phyloP scores from a whole-genome alignment of 257 asterid genomes.

The Eucommia ulmoides region DNA sequence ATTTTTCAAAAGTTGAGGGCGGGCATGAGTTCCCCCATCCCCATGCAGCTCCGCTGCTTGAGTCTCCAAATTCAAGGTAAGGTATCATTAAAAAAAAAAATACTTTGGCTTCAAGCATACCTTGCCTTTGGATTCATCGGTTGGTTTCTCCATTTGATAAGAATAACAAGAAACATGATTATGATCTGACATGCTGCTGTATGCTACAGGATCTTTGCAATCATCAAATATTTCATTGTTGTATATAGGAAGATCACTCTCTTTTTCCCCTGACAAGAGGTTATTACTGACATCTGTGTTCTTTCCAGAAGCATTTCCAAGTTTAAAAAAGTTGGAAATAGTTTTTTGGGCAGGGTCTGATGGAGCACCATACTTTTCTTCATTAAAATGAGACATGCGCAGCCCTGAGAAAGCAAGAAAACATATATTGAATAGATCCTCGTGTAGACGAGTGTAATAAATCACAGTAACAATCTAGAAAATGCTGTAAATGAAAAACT shows the following conservation, averaged over 20 bases:
- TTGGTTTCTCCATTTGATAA: conserved; percentile 19
- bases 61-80: too few species aligned
- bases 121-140: conserved; percentile 12
- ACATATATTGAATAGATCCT: too few species aligned
- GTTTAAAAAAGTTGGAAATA: conserved; percentile 42
- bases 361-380: conserved; percentile 36
- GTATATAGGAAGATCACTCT: conserved; percentile 19
- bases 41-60: too few species aligned
- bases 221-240: conserved; percentile 22
- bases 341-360: conserved; percentile 79
- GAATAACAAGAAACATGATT: conserved; percentile 8
- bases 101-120: conserved; percentile 15
- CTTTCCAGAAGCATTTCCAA: conserved; percentile 29
- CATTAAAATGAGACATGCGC: conserved; percentile 73
- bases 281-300: conserved; percentile 21
- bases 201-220: conserved; percentile 13
- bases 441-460: too few species aligned
- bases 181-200: conserved; percentile 22
- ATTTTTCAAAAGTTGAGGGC: too few species aligned
- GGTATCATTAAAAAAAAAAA: too few species aligned
- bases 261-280: conserved; percentile 19
- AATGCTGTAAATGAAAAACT: too few species aligned
- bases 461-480: too few species aligned
- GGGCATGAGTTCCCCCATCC: too few species aligned
- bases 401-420: conserved; percentile 55